Percentiles rank a stretch among this genome's conserved stretches.
Evolutionary conservation across 2,329 filamentous ascomycete species (phyloP).

Genomic region (Talaromyces piceae): DNA sequence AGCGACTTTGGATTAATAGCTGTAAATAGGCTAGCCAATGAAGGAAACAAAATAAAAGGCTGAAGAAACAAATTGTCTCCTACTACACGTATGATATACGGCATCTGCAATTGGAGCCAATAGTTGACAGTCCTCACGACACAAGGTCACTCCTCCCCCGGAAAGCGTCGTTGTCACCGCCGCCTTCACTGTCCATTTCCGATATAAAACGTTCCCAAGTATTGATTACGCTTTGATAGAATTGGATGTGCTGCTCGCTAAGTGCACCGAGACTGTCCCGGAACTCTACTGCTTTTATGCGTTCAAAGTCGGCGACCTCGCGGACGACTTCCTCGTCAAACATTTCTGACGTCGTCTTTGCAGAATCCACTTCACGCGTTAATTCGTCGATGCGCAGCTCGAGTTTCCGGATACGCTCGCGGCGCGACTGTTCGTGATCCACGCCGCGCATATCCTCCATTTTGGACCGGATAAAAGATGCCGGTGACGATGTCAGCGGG

Average conservation of each 20-base stretch:
- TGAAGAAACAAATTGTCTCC: neutral
- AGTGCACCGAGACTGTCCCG: constrained; percentile 75
- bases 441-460: constrained; percentile 95
- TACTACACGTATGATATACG: neutral
- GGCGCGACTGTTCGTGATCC: constrained; percentile 84
- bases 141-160: constrained; percentile 15
- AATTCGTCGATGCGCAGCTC: constrained; percentile 90
- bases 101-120: neutral
- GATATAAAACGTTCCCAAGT: constrained; percentile 87
- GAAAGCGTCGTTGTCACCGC: constrained; percentile 17
- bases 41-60: neutral
- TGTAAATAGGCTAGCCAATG: neutral
- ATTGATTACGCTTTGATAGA: constrained; percentile 71
- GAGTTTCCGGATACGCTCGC: constrained; percentile 80
- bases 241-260: constrained; percentile 77
- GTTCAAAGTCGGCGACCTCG: constrained; percentile 88
- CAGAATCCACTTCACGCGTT: constrained; percentile 78
- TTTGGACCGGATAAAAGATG: constrained; percentile 83
- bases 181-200: constrained; percentile 67
- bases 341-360: constrained; percentile 78
- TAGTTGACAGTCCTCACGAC: neutral
- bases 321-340: constrained; percentile 95
- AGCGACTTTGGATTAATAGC: neutral
- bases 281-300: constrained; percentile 92
- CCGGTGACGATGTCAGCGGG: constrained; percentile 56